Evolutionary conservation across 169 alveolate genomes (phyloP), one percentile per base, ranked within the genome.

Genomic region (Babesia sp.): DNA sequence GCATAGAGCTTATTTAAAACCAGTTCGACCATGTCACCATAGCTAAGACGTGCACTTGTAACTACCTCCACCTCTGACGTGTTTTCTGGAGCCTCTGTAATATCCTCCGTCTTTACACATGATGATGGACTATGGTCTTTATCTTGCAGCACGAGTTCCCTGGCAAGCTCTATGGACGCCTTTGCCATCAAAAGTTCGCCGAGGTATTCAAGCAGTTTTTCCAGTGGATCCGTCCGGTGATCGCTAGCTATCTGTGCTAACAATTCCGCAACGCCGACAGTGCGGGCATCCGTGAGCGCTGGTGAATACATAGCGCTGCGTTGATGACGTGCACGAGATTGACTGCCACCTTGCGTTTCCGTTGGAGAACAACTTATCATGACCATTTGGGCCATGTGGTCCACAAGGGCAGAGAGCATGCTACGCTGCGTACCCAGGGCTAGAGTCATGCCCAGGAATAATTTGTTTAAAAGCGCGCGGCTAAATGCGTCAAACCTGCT

Each of bases 341-440:
- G 28, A 16, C 57, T 7, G 57, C 3, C 57, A 3, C 29, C 34
- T 2, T 20, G 18, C 0, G 29, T 0, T 4, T 24, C 74, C 12
- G 46, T n/a, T 48, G 31, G 20, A 12, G 60, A 12, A 31, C 8
- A 29, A 11, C 33, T 22, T 14, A 74, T 24, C 57, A 74, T 33
- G 24, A 41, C 71, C 70, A 59, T 44, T 63, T 68, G 71, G 33
- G 86, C 80, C 45, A 77, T 20, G 73, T 77, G 73, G 50, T 77
- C 68, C 48, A 77, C 1, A 39, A 68, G 50, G 46, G 41, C 60
- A 37, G 18, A 24, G 66, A 60, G 42, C 29, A 77, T 60, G 42
- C 14, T 57, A 12, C 48, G 66, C 50, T 48, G 69, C 16, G 68
- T 77, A 33, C 56, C 71, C 22, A 41, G 48, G 24, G 75, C 44